phyloP scores from a whole-genome alignment of 352 stramenopile species.

The Saprolegnia parasitica region DNA sequence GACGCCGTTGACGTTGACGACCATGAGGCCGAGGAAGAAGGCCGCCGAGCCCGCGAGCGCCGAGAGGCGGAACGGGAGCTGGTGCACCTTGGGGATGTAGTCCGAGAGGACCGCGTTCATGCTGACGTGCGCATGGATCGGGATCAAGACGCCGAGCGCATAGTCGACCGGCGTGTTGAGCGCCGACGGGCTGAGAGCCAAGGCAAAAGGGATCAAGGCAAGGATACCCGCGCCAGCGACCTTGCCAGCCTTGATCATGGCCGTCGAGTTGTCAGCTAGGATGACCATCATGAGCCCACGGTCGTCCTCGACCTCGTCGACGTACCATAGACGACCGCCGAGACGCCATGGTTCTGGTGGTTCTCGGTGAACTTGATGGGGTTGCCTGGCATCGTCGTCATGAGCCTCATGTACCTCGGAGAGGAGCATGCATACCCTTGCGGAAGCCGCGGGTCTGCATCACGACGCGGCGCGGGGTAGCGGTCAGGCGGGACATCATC shows the following conservation, averaged over 20 bases:
- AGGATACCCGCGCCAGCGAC: constrained; percentile 52
- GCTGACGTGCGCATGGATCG: constrained; percentile 89
- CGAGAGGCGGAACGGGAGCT: constrained; percentile 39
- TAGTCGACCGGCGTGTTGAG: constrained; percentile 70
- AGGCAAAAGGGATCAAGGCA: constrained; percentile 55
- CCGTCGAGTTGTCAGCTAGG: constrained; percentile 68
- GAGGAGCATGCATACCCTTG: constrained; percentile 42
- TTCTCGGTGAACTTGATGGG: constrained; percentile 76
- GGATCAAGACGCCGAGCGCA: constrained; percentile 75
- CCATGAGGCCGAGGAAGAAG: constrained; percentile 77
- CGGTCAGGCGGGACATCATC: constrained; percentile 21
- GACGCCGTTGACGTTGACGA: constrained; percentile 76
- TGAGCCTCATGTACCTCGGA: neutral
- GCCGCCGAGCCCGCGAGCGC: constrained; percentile 71
- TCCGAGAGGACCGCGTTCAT: constrained; percentile 93
- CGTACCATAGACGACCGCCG: constrained; percentile 65
- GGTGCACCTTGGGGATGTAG: constrained; percentile 87
- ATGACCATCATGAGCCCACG: neutral
- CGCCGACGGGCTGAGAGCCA: constrained; percentile 70
- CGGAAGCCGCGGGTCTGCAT: constrained; percentile 52
- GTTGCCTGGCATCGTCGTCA: constrained; percentile 34
- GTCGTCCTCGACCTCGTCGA: constrained; percentile 7
- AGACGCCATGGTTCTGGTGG: constrained; percentile 61
- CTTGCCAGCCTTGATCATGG: constrained; percentile 64
- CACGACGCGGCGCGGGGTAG: neutral